Base-by-base conservation (phyloP, 1,139 yeast genomes). In the Candida glucosophila region DNA sequence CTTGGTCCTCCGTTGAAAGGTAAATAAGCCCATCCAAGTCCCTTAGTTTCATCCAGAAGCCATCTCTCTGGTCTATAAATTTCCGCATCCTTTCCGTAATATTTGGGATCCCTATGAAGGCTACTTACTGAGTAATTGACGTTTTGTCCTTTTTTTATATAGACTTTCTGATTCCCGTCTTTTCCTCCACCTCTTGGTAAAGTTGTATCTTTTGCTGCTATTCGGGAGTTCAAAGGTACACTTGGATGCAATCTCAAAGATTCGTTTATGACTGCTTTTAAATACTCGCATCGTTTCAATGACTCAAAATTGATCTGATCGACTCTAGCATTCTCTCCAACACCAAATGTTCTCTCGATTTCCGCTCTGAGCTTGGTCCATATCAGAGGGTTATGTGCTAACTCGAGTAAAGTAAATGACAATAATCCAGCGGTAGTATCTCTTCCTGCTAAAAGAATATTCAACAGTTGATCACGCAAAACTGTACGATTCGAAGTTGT, bases 1-100 rank as follows among this genome's bases (percentile, higher is more conserved):
- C 78, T 52, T 16, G 78, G 77, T 5, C 78, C 78, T 25, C 77
- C 77, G 37, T 71, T 71, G 51, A 69, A 70, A 5, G 76, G 76
- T 15, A 70, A 43, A 42, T 51, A 70, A 9, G 65, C 67, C 75
- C 76, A 71, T 12, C 67, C 67, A 25, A 61, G 49, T 41, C 47
- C 55, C 28, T 45, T 49, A 12, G 37, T 46, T 32, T 46, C 56
- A 11, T 26, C 30, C 17, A 30, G 30, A 12, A 26, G 22, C 75
- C 75, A 69, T 35, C 75, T 55, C 34, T 63, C 72, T 5, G 76
- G 75, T 23, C 61, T 52, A 44, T 59, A 69, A 14, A 32, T 55
- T 4, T 41, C 37, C 7, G 67, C 59, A 32, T 67, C 73, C 22
- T 57, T 47, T 17, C 77, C 77, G 51, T 68, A 71, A 36, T 45